Evolutionary conservation across 371 early-diverging fungal species (phyloP), one percentile per base, ranked within the genome.

Genomic region (Parasitella parasitica): DNA sequence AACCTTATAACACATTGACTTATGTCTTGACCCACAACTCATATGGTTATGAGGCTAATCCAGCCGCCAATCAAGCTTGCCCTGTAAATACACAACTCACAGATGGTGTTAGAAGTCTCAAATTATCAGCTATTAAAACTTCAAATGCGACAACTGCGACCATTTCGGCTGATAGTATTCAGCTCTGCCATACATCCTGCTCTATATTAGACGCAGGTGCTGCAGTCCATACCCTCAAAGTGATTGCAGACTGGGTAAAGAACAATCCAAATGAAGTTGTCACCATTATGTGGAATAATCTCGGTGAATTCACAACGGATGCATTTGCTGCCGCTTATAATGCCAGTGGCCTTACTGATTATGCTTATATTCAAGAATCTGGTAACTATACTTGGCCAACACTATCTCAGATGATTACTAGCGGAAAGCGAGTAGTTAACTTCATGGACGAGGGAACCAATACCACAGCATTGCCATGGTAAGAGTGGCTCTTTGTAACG

Each of bases 21-120:
- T 88, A 79, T 49, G 65, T 85, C 1, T 69, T 86, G n/a, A 89
- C 92, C 6, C 93, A 92, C 74, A 92, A 92, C 64, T 79, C 92
- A 0, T 93, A 83, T 66, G 87, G 89, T 24, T 76, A 59, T 54
- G 61, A 69, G 11, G 70, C 67, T 9, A 85, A 79, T 36, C 62
- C 79, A n/a, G 91, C 90, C 3, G 80, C 86, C 27, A 92, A 89
- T 64, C 93, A 92, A 73, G 62, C 80, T 61, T 81, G 81, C 58
- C 64, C 80, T 30, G 80, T 91, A 26, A 63, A 61, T 8, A 71
- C 75, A 1, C 93, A 92, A 69, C 76, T 92, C 12, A 71, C 75
- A 34, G 89, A 88, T 52, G 93, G 93, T 39, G 75, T 92, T 24
- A 76, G 92, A 24, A 91, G 77, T 2, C 70, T 92, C 39, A 89